phyloP scores from a whole-genome alignment of 225 moss, liverwort and hornwort species.

The Bryoerythrophyllum caledonicum region DNA sequence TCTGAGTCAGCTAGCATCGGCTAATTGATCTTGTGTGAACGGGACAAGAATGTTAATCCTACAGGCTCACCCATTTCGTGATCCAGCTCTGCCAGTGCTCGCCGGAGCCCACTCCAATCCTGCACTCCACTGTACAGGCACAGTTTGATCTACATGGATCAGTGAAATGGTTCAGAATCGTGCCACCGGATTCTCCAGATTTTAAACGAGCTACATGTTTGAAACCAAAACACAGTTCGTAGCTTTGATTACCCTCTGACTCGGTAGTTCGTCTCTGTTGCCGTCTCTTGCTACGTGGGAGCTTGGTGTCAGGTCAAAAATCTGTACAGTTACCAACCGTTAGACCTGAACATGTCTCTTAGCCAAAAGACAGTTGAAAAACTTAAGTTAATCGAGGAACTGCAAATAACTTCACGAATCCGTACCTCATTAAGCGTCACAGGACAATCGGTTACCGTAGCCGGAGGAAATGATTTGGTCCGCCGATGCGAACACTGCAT shows the following conservation, averaged over 20 bases:
- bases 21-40: background rate
- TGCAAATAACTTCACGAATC: background rate
- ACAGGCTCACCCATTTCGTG: constrained; percentile 27
- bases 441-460: background rate
- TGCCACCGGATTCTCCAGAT: background rate
- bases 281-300: background rate
- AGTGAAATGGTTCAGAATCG: background rate
- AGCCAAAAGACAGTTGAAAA: background rate
- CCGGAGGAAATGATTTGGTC: background rate
- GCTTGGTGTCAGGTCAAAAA: constrained; percentile 11
- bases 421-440: constrained; percentile 31
- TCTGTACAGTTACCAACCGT: background rate
- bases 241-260: background rate
- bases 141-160: constrained; percentile 16
- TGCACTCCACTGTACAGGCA: constrained; percentile 18
- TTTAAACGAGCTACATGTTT: background rate
- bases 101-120: constrained; percentile 23
- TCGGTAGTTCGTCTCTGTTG: constrained; percentile 20
- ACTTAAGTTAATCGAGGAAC: background rate
- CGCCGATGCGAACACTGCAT: background rate
- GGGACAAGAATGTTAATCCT: background rate
- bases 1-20: background rate
- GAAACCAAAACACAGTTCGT: background rate
- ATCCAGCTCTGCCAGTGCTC: constrained; percentile 11
- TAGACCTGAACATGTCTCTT: no score